Conservation (phyloP, 2,329 filamentous ascomycete genomes). For the Nigrograna mackinnonii region DNA sequence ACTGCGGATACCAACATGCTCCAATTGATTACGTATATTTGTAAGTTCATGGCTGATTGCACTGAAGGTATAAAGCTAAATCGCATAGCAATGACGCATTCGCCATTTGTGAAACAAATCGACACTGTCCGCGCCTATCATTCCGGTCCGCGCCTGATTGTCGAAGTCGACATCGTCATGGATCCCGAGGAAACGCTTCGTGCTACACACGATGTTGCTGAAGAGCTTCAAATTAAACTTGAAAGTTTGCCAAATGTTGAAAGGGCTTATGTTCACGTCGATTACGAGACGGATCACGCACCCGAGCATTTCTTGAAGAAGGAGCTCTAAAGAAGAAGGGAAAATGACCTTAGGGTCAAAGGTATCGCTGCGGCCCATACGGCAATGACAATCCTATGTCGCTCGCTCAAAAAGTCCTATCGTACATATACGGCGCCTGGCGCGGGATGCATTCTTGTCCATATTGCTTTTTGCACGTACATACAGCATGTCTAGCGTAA, state of each 20-base stretch:
- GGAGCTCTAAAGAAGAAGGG: slow-evolving; percentile 51
- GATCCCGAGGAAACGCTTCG: slow-evolving; percentile 71
- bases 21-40: slow-evolving; percentile 94
- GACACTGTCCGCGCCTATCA: slow-evolving; percentile 96
- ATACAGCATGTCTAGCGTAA: too few species aligned
- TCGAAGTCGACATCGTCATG: slow-evolving; percentile 97
- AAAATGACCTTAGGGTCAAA: too few species aligned
- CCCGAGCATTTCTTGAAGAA: slow-evolving; percentile 78
- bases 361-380: too few species aligned
- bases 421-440: background rate
- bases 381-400: too few species aligned
- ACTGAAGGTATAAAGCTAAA: too few species aligned
- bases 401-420: background rate
- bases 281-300: slow-evolving; percentile 95
- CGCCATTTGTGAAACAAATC: slow-evolving; percentile 75
- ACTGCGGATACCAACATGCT: slow-evolving; percentile 83
- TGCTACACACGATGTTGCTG: slow-evolving; percentile 88
- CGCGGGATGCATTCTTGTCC: background rate
- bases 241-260: slow-evolving; percentile 92
- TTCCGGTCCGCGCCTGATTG: slow-evolving; percentile 83
- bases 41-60: slow-evolving; percentile 45
- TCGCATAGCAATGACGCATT: slow-evolving; percentile 77
- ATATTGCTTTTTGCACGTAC: too few species aligned
- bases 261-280: slow-evolving; percentile 93
- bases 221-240: slow-evolving; percentile 91